A percentile compares a stretch with the other conserved stretches of the same genome.
phyloP scores from a whole-genome alignment of 202 grass and related monocot species.

The Bolboschoenoplectus hybrid region DNA sequence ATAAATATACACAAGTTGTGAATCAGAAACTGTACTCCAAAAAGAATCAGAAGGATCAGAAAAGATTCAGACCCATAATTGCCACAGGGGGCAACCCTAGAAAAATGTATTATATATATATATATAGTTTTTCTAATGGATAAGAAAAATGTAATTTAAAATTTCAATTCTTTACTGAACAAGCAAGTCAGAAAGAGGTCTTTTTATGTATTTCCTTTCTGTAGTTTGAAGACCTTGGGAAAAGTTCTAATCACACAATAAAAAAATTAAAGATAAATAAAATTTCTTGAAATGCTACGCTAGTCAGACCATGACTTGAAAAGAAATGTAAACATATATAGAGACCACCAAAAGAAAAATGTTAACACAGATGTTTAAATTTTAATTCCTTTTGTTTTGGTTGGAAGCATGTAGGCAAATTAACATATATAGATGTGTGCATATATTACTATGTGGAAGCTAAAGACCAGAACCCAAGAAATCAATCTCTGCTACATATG shows the following conservation, averaged over 20 bases:
- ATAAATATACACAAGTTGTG: neutral
- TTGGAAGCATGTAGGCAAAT: conserved; percentile 18
- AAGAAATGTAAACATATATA: neutral
- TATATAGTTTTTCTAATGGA: neutral
- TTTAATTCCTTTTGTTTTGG: neutral
- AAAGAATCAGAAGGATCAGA: conserved; percentile 23
- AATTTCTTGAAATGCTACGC: conserved; percentile 23
- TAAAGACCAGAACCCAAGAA: conserved; percentile 10
- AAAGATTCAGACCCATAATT: conserved; percentile 24
- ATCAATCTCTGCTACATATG: conserved; percentile 12
- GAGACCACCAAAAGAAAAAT: neutral
- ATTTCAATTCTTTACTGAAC: neutral
- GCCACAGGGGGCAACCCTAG: conserved; percentile 11
- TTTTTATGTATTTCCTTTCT: neutral
- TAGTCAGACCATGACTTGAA: conserved; percentile 9
- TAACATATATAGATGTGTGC: neutral
- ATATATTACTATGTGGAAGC: conserved; percentile 10
- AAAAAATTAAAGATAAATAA: neutral
- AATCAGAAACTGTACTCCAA: neutral
- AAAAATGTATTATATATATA: neutral
- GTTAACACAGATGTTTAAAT: neutral
- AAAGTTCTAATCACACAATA: conserved; percentile 9
- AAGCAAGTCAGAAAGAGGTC: neutral
- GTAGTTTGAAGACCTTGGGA: conserved; percentile 10
- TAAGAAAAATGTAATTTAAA: conserved; percentile 7